Percentiles rank a stretch among this genome's conserved stretches.
Evolutionary conservation across 805 yeast species (phyloP).

Genomic region (Diddensiella santjacobensis): DNA sequence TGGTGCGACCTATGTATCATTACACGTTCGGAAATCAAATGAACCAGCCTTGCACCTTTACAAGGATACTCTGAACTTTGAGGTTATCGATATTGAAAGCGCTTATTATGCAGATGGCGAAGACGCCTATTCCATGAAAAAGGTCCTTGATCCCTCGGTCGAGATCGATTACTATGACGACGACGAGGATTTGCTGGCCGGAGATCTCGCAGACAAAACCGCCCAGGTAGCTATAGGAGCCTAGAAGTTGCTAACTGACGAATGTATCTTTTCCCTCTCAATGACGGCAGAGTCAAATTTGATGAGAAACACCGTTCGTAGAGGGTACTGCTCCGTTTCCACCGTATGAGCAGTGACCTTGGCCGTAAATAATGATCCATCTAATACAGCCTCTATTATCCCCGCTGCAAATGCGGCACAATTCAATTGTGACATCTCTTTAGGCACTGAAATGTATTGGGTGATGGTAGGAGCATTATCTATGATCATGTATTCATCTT

Average conservation of each 20-base stretch:
- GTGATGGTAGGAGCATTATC: constrained; percentile 70
- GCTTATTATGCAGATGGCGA: constrained; percentile 96
- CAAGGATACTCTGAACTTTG: constrained; percentile 78
- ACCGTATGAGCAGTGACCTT: constrained; percentile 80
- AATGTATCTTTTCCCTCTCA: constrained; percentile 17
- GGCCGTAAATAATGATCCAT: constrained; percentile 67
- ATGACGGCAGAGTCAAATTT: constrained; percentile 48
- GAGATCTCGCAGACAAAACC: constrained; percentile 14
- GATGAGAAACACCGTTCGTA: constrained; percentile 70
- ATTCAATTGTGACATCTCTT: constrained; percentile 70
- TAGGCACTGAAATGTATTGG: constrained; percentile 72
- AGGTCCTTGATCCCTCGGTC: constrained; percentile 42
- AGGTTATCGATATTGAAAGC: constrained; percentile 74
- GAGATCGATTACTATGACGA: constrained; percentile 20
- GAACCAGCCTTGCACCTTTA: constrained; percentile 91
- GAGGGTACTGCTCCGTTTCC: constrained; percentile 54
- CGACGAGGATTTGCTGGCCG: constrained; percentile 26
- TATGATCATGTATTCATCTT: constrained; percentile 71
- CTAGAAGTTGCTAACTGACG: not conserved
- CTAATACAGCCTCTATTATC: constrained; percentile 75
- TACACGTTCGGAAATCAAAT: constrained; percentile 92
- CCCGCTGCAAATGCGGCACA: constrained; percentile 86
- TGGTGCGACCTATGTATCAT: constrained; percentile 75
- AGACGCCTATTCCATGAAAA: constrained; percentile 94
- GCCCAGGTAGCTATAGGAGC: not conserved